These are phyloP conservation scores for Polygonum aviculare DNA, from an alignment of 148 eudicot genomes.

Conservation along the genomic window DNA sequence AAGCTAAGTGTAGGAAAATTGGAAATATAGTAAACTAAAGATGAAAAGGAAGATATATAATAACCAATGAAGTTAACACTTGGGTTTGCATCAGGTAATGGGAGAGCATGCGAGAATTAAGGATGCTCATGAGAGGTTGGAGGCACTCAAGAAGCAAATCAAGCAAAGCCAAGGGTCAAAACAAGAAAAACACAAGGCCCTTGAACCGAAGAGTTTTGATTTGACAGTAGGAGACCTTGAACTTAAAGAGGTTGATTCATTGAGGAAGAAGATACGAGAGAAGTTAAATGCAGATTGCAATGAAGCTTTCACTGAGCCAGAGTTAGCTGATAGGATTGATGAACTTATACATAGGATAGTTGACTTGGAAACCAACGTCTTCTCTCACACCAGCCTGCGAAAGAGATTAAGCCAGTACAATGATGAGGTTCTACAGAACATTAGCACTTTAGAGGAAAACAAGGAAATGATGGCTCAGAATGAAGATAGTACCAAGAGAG, in stretches of 20 bases:
- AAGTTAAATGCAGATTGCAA: slow-evolving; percentile 25
- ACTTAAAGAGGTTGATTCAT: slow-evolving; percentile 18
- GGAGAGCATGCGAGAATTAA: slow-evolving; percentile 38
- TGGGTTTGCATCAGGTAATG: slow-evolving; percentile 19
- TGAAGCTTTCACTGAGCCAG: slow-evolving; percentile 36
- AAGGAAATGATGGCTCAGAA: slow-evolving; percentile 30
- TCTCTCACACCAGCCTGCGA: slow-evolving; percentile 51
- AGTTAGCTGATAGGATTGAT: slow-evolving; percentile 68
- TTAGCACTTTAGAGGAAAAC: slow-evolving; percentile 41
- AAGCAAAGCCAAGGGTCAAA: background rate
- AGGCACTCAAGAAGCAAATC: slow-evolving; percentile 26
- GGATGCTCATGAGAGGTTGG: slow-evolving; percentile 44
- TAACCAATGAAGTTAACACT: too few relatives aligned
- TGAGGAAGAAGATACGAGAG: slow-evolving; percentile 34
- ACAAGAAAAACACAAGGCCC: background rate
- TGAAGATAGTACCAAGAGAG: slow-evolving; percentile 27
- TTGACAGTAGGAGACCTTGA: slow-evolving; percentile 22
- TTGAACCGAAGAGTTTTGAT: slow-evolving; percentile 15
- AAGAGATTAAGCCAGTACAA: slow-evolving; percentile 43
- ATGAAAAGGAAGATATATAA: too few relatives aligned
- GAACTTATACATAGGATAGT: slow-evolving; percentile 60
- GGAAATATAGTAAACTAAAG: too few relatives aligned
- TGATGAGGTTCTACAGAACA: slow-evolving; percentile 33
- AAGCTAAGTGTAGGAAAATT: too few relatives aligned
- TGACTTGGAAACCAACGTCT: slow-evolving; percentile 38